These are phyloP conservation scores for Claviceps paspali DNA, from an alignment of 2,329 filamentous ascomycete species.

Conservation along the genomic window DNA sequence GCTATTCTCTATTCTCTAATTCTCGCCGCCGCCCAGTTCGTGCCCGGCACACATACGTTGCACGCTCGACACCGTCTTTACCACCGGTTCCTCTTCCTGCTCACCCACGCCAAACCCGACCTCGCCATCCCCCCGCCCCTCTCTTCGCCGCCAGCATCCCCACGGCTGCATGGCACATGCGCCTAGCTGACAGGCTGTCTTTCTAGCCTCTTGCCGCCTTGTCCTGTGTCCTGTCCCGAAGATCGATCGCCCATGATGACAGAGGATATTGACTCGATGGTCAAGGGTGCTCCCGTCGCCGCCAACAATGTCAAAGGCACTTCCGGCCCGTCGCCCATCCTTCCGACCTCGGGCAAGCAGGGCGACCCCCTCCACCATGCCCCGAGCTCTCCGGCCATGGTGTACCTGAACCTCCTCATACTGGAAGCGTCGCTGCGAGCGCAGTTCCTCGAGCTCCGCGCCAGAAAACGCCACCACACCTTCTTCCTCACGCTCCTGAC, in stretches of 20 bases:
- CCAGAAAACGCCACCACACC: conserved; percentile 77
- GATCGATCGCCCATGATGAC: conserved; percentile 29
- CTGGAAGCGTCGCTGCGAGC: conserved; percentile 87
- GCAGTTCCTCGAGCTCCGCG: conserved; percentile 82
- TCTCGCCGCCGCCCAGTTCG: no score
- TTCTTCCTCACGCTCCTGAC: conserved; percentile 75
- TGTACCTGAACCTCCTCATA: conserved; percentile 95
- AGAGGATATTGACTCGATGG: conserved; percentile 66
- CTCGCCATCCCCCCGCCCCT: background rate
- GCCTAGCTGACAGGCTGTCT: conserved; percentile 1
- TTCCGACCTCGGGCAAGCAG: conserved; percentile 28
- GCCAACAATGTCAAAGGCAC: conserved; percentile 31
- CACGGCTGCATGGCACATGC: conserved; percentile 3
- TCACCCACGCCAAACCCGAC: no score
- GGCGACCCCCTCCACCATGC: conserved; percentile 64
- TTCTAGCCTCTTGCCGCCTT: background rate
- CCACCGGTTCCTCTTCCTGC: no score
- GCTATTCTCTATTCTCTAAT: no score
- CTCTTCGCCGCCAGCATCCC: background rate
- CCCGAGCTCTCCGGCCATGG: conserved; percentile 85
- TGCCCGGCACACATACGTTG: no score
- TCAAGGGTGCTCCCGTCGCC: conserved; percentile 68
- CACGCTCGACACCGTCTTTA: no score
- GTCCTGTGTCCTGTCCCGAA: background rate
- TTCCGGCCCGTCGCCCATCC: conserved; percentile 27